phyloP scores from a whole-genome alignment of 2,329 filamentous ascomycete species.

The Arthrobotrys sphaeroides region DNA sequence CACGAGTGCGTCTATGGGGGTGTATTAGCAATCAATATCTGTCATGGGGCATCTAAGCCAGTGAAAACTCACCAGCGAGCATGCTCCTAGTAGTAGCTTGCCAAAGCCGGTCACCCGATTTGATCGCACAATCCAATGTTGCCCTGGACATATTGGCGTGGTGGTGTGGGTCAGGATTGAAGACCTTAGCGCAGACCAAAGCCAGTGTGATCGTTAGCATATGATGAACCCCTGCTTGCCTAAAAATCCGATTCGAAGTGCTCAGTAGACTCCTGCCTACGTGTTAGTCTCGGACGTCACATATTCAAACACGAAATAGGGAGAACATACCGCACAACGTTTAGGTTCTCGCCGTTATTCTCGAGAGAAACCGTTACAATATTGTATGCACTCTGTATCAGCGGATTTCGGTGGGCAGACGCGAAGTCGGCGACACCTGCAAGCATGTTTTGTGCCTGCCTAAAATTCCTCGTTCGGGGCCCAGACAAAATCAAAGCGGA shows the following conservation, averaged over 20 bases:
- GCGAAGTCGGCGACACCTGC: slow-evolving; percentile 43
- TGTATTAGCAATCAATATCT: slow-evolving; percentile 1
- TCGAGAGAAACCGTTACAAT: slow-evolving; percentile 35
- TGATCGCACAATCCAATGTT: slow-evolving; percentile 42
- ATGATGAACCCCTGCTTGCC: slow-evolving; percentile 49
- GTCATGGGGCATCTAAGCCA: neutral
- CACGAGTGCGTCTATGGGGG: slow-evolving; percentile 33
- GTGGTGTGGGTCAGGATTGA: slow-evolving; percentile 47
- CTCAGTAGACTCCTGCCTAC: slow-evolving; percentile 37
- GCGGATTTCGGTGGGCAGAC: slow-evolving; percentile 35
- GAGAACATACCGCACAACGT: slow-evolving; percentile 31
- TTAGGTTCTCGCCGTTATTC: slow-evolving; percentile 41
- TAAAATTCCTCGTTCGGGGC: slow-evolving; percentile 28
- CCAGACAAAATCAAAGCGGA: slow-evolving; percentile 63
- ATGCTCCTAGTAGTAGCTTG: slow-evolving; percentile 42
- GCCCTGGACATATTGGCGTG: slow-evolving; percentile 52
- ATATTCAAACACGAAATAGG: neutral
- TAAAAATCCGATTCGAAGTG: slow-evolving; percentile 50
- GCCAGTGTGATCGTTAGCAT: slow-evolving; percentile 48
- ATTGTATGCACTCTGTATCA: slow-evolving; percentile 45
- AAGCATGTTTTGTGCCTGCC: slow-evolving; percentile 40
- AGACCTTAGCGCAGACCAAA: slow-evolving; percentile 48
- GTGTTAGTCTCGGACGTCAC: neutral
- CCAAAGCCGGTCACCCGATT: slow-evolving; percentile 48
- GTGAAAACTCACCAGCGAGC: slow-evolving; percentile 28